A percentile compares a stretch with the other conserved stretches of the same genome.
Evolutionary conservation across 345 rosid genomes (phyloP).

Genomic region (Combretum micranthum): DNA sequence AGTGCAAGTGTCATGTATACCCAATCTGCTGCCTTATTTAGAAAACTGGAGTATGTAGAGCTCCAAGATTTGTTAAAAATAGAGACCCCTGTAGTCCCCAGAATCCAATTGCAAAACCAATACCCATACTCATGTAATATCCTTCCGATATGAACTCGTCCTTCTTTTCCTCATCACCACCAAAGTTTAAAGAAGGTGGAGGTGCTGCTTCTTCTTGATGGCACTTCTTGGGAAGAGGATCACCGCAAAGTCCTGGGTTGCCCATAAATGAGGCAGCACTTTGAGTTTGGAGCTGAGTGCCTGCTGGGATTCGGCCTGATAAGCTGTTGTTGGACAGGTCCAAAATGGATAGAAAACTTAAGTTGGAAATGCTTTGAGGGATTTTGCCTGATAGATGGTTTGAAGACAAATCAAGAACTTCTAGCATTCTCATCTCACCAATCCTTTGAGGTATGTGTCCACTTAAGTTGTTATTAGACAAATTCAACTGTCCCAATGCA

Average conservation of each 20-base stretch:
- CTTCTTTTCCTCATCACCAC: neutral
- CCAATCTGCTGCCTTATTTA: neutral
- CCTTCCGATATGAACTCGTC: neutral
- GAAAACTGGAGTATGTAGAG: too few species aligned
- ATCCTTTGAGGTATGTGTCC: slow-evolving; percentile 15
- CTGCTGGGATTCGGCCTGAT: slow-evolving; percentile 1
- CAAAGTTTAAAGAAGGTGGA: neutral
- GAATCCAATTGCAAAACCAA: slow-evolving; percentile 7
- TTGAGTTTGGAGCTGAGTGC: slow-evolving; percentile 1
- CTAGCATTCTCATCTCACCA: slow-evolving; percentile 11
- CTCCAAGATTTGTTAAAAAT: slow-evolving; percentile 3
- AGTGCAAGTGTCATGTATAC: neutral
- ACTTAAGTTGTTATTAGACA: slow-evolving; percentile 15
- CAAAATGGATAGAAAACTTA: slow-evolving; percentile 9
- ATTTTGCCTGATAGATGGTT: slow-evolving; percentile 20
- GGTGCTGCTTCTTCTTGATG: neutral
- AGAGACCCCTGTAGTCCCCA: slow-evolving; percentile 5
- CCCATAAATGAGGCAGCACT: neutral
- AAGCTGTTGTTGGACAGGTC: slow-evolving; percentile 25
- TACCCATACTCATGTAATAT: neutral
- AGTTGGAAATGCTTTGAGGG: slow-evolving; percentile 15
- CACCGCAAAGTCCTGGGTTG: slow-evolving; percentile 7
- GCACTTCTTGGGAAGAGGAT: slow-evolving; percentile 4
- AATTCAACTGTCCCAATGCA: slow-evolving; percentile 15
- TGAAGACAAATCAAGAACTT: slow-evolving; percentile 22